These are phyloP conservation scores for Podospora tetraspora DNA, from an alignment of 495 filamentous ascomycete genomes.

Conservation along the genomic window DNA sequence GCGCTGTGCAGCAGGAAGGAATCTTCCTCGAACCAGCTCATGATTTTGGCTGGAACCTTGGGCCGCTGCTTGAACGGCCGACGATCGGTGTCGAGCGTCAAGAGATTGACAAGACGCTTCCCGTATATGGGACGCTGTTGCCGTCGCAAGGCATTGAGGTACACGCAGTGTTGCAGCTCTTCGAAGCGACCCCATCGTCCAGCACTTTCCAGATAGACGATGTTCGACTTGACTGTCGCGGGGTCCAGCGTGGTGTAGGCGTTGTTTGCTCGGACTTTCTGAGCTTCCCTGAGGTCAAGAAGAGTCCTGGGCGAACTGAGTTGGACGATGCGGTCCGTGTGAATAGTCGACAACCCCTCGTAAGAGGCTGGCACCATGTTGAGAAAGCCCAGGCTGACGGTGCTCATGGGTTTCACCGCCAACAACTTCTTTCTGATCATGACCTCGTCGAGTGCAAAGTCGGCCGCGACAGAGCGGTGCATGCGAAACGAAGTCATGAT, in stretches of 20 bases:
- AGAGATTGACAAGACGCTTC: conserved; percentile 62
- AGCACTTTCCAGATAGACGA: conserved; percentile 67
- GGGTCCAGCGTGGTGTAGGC: conserved; percentile 57
- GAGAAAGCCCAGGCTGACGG: conserved; percentile 68
- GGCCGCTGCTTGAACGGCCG: conserved; percentile 53
- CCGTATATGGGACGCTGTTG: conserved; percentile 79
- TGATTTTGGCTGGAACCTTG: conserved; percentile 45
- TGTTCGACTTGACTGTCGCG: conserved; percentile 57
- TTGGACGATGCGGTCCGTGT: conserved; percentile 56
- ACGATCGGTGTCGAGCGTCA: conserved; percentile 56
- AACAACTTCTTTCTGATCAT: conserved; percentile 65
- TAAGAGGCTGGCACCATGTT: conserved; percentile 72
- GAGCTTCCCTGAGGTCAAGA: conserved; percentile 56
- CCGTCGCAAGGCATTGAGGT: conserved; percentile 74
- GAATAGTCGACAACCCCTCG: conserved; percentile 57
- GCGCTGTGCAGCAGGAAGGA: conserved; percentile 66
- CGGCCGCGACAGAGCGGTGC: conserved; percentile 71
- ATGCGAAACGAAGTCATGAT: conserved; percentile 97
- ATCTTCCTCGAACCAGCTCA: conserved; percentile 69
- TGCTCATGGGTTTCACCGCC: conserved; percentile 57
- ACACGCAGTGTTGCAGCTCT: conserved; percentile 72
- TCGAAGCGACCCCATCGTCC: conserved; percentile 68
- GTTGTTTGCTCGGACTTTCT: conserved; percentile 55
- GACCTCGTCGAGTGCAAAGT: conserved; percentile 71
- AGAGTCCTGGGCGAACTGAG: conserved; percentile 60